Percentiles rank a stretch among this genome's conserved stretches.
These are phyloP conservation scores for Phaseolus coccineus DNA, from an alignment of 331 rosid species.

Conservation along the genomic window DNA sequence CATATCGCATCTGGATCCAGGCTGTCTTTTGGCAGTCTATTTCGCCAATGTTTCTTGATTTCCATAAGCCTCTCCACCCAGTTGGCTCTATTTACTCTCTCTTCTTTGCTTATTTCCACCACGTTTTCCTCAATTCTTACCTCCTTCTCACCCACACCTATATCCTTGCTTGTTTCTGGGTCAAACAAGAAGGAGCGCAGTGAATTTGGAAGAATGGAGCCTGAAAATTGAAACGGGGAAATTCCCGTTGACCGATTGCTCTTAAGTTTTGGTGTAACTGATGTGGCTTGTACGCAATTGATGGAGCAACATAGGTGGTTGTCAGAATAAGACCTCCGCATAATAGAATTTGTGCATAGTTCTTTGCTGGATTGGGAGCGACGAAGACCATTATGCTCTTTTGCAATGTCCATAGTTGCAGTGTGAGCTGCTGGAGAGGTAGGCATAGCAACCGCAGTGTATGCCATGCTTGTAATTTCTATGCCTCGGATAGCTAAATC, in stretches of 20 bases:
- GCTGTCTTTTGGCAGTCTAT: slow-evolving; percentile 54
- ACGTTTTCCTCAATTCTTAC: slow-evolving; percentile 38
- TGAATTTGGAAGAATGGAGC: slow-evolving; percentile 67
- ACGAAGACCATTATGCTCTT: slow-evolving; percentile 57
- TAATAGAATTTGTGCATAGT: slow-evolving; percentile 46
- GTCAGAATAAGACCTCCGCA: slow-evolving; percentile 69
- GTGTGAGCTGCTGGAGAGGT: slow-evolving; percentile 55
- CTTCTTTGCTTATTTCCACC: slow-evolving; percentile 46
- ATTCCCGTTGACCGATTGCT: slow-evolving; percentile 58
- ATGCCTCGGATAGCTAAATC: slow-evolving; percentile 28
- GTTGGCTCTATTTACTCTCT: slow-evolving; percentile 66
- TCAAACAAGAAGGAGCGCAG: slow-evolving; percentile 70
- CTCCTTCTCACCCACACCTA: slow-evolving; percentile 52
- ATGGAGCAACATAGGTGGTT: slow-evolving; percentile 62
- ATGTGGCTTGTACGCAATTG: slow-evolving; percentile 55
- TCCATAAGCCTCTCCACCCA: slow-evolving; percentile 94
- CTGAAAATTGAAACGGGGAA: slow-evolving; percentile 69
- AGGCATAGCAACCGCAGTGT: slow-evolving; percentile 57
- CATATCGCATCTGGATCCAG: slow-evolving; percentile 44
- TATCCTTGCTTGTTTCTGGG: slow-evolving; percentile 63
- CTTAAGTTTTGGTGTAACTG: slow-evolving; percentile 63
- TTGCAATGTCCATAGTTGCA: slow-evolving; percentile 47
- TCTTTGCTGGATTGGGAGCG: slow-evolving; percentile 69
- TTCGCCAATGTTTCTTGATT: slow-evolving; percentile 80
- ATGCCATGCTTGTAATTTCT: slow-evolving; percentile 54